Percentiles rank a stretch among this genome's conserved stretches.
phyloP scores from a whole-genome alignment of 2,329 filamentous ascomycete genomes.

The Verticillium zaregamsianum region DNA sequence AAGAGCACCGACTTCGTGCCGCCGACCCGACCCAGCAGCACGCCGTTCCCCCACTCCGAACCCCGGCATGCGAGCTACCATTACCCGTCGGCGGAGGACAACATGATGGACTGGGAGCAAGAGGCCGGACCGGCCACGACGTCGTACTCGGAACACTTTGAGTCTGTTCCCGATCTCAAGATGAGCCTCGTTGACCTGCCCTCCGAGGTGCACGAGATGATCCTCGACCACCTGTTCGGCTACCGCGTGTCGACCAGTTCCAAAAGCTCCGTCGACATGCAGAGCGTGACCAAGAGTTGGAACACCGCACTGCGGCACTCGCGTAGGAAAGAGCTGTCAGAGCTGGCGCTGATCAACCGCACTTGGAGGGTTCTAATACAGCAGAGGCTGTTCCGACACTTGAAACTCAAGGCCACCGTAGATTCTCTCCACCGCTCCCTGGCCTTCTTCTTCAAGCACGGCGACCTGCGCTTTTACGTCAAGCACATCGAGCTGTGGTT shows the following conservation, averaged over 20 bases:
- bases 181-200: constrained; percentile 38
- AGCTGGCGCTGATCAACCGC: constrained; percentile 57
- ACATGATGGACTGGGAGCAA: neutral
- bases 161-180: neutral
- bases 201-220: constrained; percentile 67
- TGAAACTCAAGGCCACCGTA: constrained; percentile 69
- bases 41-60: constrained; percentile 38
- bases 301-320: constrained; percentile 63
- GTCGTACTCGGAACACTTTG: neutral
- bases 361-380: constrained; percentile 68
- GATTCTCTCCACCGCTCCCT: constrained; percentile 57
- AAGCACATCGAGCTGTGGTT: constrained; percentile 76
- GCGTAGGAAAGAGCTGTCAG: constrained; percentile 61
- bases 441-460: constrained; percentile 54
- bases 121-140: neutral
- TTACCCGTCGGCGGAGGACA: neutral
- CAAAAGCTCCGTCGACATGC: constrained; percentile 49
- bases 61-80: neutral
- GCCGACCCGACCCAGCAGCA: constrained; percentile 54
- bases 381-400: constrained; percentile 67
- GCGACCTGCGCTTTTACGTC: constrained; percentile 59
- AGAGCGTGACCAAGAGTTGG: constrained; percentile 54
- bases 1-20: constrained; percentile 44
- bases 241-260: constrained; percentile 60
- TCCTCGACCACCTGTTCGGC: constrained; percentile 68